Conservation (phyloP, 2,329 filamentous ascomycete species). For the Dothideomycetes sp. region DNA sequence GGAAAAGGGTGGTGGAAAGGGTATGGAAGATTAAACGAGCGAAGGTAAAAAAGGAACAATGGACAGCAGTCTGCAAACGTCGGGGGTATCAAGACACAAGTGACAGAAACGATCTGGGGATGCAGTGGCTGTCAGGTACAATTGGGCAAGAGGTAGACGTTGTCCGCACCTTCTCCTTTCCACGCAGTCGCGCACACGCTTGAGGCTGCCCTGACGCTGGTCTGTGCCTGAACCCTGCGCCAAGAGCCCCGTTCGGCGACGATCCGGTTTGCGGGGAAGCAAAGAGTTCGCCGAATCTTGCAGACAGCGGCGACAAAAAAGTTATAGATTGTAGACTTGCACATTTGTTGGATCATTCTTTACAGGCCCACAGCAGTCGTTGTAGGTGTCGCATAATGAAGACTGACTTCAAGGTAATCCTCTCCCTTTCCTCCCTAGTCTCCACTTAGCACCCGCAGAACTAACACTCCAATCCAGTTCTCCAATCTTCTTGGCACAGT, state of each 20-base stretch:
- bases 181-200: too few species aligned
- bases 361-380: too few species aligned
- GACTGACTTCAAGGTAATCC: slow-evolving; percentile 87
- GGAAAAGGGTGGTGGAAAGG: background rate
- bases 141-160: background rate
- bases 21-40: background rate
- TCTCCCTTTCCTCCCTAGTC: background rate
- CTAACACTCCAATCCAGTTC: slow-evolving; percentile 53
- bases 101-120: too few species aligned
- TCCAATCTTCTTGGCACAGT: slow-evolving; percentile 97
- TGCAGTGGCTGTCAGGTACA: too few species aligned
- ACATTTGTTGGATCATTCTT: too few species aligned
- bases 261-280: background rate
- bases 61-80: background rate
- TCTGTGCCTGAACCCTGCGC: background rate
- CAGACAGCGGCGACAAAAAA: background rate
- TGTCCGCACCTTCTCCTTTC: background rate
- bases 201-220: background rate
- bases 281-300: background rate
- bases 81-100: too few species aligned
- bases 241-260: background rate
- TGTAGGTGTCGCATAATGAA: slow-evolving; percentile 58
- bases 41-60: background rate
- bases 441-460: background rate
- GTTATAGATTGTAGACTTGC: too few species aligned